Percentiles rank a stretch among this genome's conserved stretches.
Conservation (phyloP, 305 asterid genomes). For the Solanum hybrid region DNA sequence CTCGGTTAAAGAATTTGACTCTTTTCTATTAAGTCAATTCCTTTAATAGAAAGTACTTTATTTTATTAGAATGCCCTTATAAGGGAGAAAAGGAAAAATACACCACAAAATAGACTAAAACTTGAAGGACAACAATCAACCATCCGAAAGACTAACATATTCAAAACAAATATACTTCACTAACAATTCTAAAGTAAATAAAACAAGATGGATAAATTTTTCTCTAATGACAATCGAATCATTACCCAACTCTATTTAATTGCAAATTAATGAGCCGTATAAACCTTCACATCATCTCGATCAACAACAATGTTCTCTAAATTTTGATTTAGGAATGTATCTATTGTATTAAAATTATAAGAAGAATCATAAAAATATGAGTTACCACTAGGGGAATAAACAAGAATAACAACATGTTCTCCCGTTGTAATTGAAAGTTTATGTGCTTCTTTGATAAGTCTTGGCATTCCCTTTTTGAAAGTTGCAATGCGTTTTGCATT, state of each 20-base stretch:
- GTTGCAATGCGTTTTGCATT: background rate
- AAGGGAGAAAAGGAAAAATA: too few relatives aligned
- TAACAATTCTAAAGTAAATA: too few relatives aligned
- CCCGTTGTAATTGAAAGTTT: background rate
- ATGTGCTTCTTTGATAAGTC: background rate
- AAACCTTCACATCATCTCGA: background rate
- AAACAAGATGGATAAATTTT: too few relatives aligned
- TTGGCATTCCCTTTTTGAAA: background rate
- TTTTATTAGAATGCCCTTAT: too few relatives aligned
- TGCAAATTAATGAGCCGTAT: background rate
- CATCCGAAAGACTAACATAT: too few relatives aligned
- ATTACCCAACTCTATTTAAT: background rate
- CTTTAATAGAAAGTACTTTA: too few relatives aligned
- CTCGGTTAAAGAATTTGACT: background rate
- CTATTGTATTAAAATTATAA: background rate
- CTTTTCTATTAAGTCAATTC: too few relatives aligned
- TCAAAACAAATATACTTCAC: too few relatives aligned
- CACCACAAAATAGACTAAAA: too few relatives aligned
- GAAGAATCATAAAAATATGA: background rate
- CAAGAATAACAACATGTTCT: background rate
- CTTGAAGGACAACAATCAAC: too few relatives aligned
- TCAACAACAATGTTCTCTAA: background rate
- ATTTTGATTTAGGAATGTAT: background rate
- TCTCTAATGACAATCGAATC: background rate
- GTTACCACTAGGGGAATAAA: background rate